A percentile compares a stretch with the other conserved stretches of the same genome.
phyloP scores from a whole-genome alignment of 2,329 filamentous ascomycete species.

The Ophiostoma sp. region DNA sequence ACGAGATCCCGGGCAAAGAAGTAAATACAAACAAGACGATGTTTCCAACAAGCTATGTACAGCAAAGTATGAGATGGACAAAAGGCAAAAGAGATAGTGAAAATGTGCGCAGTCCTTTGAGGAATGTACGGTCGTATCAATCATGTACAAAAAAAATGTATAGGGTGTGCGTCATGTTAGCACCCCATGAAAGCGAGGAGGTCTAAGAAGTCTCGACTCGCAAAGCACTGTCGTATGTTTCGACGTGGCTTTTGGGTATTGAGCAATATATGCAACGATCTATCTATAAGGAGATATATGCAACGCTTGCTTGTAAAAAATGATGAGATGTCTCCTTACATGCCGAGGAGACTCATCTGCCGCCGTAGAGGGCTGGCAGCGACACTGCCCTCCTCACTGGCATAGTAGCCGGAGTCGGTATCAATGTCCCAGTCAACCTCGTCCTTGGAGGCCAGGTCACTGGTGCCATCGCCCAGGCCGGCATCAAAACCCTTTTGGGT shows the following conservation, averaged over 20 bases:
- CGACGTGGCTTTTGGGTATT: not conserved
- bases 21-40: not conserved
- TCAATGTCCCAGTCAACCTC: conserved; percentile 89
- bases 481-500: conserved; percentile 85
- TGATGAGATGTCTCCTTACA: conserved; percentile 41
- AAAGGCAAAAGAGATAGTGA: not conserved
- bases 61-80: not conserved
- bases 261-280: not conserved
- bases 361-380: conserved; percentile 67
- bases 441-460: conserved; percentile 53
- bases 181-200: not conserved
- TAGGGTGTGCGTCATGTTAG: not conserved
- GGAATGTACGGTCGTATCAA: conserved; percentile 10
- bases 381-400: conserved; percentile 70
- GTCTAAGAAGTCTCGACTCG: not conserved
- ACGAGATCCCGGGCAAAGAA: not conserved
- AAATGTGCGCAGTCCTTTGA: not conserved
- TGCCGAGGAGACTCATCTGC: conserved; percentile 72
- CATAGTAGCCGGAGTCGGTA: conserved; percentile 72
- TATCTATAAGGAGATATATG: not conserved
- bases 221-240: not conserved
- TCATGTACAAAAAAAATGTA: conserved; percentile 3
- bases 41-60: conserved; percentile 17
- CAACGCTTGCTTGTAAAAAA: not conserved
- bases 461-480: conserved; percentile 35